Conservation (phyloP, 306 rosid species). For the Rosa lucieae region DNA sequence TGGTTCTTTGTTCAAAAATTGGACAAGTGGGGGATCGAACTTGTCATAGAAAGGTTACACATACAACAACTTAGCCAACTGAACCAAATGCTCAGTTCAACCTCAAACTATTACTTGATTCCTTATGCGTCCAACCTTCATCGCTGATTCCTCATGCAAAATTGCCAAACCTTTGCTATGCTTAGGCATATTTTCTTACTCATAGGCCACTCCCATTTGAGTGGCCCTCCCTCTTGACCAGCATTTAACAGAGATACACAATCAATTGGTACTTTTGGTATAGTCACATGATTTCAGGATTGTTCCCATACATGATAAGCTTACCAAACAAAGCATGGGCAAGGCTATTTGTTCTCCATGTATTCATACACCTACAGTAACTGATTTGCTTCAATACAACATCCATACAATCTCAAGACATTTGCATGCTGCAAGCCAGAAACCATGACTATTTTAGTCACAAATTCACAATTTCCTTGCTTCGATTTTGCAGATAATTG, state of each 20-base stretch:
- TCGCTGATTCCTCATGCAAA: conserved; percentile 46
- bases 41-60: too few relatives aligned
- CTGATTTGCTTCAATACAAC: conserved; percentile 48
- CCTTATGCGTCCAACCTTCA: conserved; percentile 16
- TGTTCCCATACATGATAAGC: background rate
- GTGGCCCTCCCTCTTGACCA: too few relatives aligned
- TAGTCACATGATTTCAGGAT: background rate
- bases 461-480: conserved; percentile 56
- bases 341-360: conserved; percentile 50
- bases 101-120: too few relatives aligned
- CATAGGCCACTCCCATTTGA: too few relatives aligned
- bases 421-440: conserved; percentile 55
- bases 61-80: too few relatives aligned
- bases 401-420: conserved; percentile 58
- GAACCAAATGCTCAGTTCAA: too few relatives aligned
- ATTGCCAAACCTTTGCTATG: conserved; percentile 53
- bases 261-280: background rate
- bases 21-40: too few relatives aligned
- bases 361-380: conserved; percentile 54
- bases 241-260: too few relatives aligned
- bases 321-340: conserved; percentile 51
- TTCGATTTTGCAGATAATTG: conserved; percentile 51
- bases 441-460: conserved; percentile 52
- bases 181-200: conserved; percentile 45
- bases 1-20: too few relatives aligned